phyloP scores from a whole-genome alignment of 371 early-diverging fungal species.

The Actinomortierella wolfii region DNA sequence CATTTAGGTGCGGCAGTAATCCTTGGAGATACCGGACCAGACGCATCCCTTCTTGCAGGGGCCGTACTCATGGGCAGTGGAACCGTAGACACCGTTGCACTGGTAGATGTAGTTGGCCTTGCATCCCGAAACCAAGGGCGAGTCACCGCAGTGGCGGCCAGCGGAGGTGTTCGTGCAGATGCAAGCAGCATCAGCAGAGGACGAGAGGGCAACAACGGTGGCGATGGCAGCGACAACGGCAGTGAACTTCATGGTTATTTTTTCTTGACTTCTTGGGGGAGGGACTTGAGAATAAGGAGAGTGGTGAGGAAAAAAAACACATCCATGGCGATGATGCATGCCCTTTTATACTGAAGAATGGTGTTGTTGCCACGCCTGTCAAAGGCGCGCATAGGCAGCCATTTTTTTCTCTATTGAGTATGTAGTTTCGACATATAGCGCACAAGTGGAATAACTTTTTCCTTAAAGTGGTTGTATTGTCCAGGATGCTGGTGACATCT shows the following conservation, averaged over 20 bases:
- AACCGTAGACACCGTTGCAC: conserved; percentile 1
- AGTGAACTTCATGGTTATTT: conserved; percentile 6
- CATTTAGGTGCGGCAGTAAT: background rate
- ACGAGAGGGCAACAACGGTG: background rate
- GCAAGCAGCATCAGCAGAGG: conserved; percentile 3
- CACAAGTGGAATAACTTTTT: too few relatives aligned
- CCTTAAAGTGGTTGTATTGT: too few relatives aligned
- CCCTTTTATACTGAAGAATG: too few relatives aligned
- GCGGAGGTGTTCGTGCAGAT: background rate
- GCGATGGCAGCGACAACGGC: background rate
- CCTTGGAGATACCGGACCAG: conserved; percentile 1
- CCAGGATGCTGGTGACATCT: too few relatives aligned
- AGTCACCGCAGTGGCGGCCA: background rate
- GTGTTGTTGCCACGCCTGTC: too few relatives aligned
- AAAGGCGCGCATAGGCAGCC: too few relatives aligned
- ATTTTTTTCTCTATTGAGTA: too few relatives aligned
- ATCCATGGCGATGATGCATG: too few relatives aligned
- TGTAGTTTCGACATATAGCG: too few relatives aligned
- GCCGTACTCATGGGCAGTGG: conserved; percentile 3
- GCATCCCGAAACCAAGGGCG: background rate
- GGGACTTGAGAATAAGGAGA: too few relatives aligned
- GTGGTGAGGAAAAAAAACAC: too few relatives aligned
- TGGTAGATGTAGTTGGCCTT: conserved; percentile 3
- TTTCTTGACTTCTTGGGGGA: too few relatives aligned
- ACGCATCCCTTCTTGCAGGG: conserved; percentile 1